A percentile compares a stretch with the other conserved stretches of the same genome.
Evolutionary conservation across 495 filamentous ascomycete genomes (phyloP).

Genomic region (Aspergillus sclerotiicarbonarius): DNA sequence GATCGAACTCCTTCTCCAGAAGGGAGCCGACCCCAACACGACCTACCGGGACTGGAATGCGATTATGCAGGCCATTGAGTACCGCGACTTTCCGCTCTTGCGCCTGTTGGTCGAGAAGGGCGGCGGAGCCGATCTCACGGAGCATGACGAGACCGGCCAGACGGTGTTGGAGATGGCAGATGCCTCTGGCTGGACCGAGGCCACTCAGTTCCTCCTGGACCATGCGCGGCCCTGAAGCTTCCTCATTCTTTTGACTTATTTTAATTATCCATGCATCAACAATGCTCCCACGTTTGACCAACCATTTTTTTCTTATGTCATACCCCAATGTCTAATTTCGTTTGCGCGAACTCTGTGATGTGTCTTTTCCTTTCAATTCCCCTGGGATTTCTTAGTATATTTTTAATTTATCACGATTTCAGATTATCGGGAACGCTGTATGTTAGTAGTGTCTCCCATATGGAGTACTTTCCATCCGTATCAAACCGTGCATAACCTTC

Average conservation of each 20-base stretch:
- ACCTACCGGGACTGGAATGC: constrained; percentile 55
- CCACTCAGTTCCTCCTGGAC: constrained; percentile 13
- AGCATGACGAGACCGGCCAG: constrained; percentile 21
- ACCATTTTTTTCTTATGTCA: not conserved
- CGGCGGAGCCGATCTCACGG: constrained; percentile 34
- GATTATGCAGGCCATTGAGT: constrained; percentile 39
- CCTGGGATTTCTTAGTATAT: no score
- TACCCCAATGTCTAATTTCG: no score
- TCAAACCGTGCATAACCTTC: no score
- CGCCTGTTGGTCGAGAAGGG: constrained; percentile 43
- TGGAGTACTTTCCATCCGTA: no score
- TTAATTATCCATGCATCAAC: not conserved
- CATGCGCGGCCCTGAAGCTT: constrained; percentile 6
- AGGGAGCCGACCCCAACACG: constrained; percentile 54
- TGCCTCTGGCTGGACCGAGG: constrained; percentile 21
- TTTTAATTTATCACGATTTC: no score
- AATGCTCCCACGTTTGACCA: not conserved
- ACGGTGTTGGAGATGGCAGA: constrained; percentile 23
- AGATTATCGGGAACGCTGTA: no score
- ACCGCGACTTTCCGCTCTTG: constrained; percentile 38
- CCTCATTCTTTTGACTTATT: not conserved
- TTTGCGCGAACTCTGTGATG: no score
- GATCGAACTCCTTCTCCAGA: constrained; percentile 47
- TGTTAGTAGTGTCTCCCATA: no score
- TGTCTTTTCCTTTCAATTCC: no score